Base-by-base conservation (phyloP, 2,329 filamentous ascomycete species). In the Aspergillus luchuensis region DNA sequence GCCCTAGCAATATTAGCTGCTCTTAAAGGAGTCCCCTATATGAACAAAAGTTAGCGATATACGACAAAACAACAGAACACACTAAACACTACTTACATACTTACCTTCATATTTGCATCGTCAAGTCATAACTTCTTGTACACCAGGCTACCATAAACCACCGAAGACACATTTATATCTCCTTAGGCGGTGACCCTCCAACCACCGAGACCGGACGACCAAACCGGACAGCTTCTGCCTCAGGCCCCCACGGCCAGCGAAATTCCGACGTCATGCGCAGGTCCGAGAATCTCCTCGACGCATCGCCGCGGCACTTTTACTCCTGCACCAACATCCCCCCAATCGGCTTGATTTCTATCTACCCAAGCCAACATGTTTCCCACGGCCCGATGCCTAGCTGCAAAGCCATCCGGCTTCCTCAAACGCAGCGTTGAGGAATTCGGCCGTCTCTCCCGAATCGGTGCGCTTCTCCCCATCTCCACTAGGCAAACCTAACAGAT, bases 341-440 rank as follows among this genome's bases (percentile, higher is more conserved):
- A 38, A 48, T 43, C 45, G 33, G 33, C 33, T 36, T 36, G 33
- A 5, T 6, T 13, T 13, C 11, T 36, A 36, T 54, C 48, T 30
- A 33, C 21, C 13, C 36, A 43, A 52, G 39, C n/a, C 57, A 64
- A n/a, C 10, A 75, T 79, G 77, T 69, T 79, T 30, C 77, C 77
- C 48, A 79, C 77, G 13, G 69, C 72, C 30, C 68, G 72, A 55
- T 75, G 76, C 56, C 64, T 79, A 57, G 73, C 76, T 48, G 71
- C 74, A 8, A 74, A 74, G 60, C 71, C 74, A 13, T 59, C 71
- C 8, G 83, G 85, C 56, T 87, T 89, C 74, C 73, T 85, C 69
- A 82, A 79, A 66, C 81, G 85, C 54, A 87, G 83, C 62, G 72
- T 87, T 57, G 83, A 86, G 49, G 85, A 88, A 70, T 78, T 88